Percentiles rank a stretch among this genome's conserved stretches.
These are phyloP conservation scores for Colletotrichum spaethianum DNA, from an alignment of 2,329 filamentous ascomycete genomes.

Conservation along the genomic window DNA sequence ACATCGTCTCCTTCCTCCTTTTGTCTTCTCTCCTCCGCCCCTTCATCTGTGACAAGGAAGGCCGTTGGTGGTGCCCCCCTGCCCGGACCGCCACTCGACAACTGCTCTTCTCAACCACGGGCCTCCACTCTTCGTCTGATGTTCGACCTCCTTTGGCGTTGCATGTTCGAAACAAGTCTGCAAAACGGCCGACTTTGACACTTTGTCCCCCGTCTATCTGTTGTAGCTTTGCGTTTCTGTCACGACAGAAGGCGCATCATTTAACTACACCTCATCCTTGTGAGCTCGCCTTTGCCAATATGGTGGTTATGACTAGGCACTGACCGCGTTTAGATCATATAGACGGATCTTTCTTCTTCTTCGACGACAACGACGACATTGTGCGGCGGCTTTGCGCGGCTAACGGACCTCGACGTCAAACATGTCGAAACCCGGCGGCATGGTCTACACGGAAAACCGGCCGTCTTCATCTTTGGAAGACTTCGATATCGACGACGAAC, in stretches of 20 bases:
- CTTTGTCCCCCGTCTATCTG: not conserved
- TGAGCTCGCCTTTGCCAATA: not conserved
- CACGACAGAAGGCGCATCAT: not conserved
- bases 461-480: slow-evolving; percentile 27
- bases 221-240: not conserved
- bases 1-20: not conserved
- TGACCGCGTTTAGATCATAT: not conserved
- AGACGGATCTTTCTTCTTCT: not conserved
- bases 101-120: not conserved
- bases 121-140: slow-evolving; percentile 2
- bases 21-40: not conserved
- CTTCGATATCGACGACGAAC: slow-evolving; percentile 27
- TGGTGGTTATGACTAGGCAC: not conserved
- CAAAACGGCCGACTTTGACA: slow-evolving; percentile 7
- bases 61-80: not conserved
- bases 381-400: not conserved
- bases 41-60: not conserved
- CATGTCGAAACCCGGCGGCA: slow-evolving; percentile 17
- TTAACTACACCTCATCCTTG: not conserved
- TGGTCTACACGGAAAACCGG: not conserved
- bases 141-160: not conserved
- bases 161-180: slow-evolving; percentile 5
- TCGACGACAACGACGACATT: not conserved
- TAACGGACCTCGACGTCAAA: not conserved
- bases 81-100: not conserved